These are phyloP conservation scores for Rheum nobile DNA, from an alignment of 148 eudicot genomes.

Conservation along the genomic window DNA sequence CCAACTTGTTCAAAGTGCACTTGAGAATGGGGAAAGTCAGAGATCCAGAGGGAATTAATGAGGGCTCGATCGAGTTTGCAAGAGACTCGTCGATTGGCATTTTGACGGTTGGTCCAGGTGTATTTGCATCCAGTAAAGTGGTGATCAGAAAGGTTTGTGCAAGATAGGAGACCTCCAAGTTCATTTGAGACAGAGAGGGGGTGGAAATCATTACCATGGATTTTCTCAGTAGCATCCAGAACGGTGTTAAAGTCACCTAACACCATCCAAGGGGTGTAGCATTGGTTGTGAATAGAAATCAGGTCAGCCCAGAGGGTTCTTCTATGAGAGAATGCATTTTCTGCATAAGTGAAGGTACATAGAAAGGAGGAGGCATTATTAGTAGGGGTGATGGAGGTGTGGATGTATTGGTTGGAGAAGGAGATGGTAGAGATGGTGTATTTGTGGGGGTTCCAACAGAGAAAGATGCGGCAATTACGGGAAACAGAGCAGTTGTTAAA, in stretches of 20 bases:
- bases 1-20: not conserved
- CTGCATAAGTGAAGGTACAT: not conserved
- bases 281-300: not conserved
- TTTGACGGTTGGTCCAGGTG: not conserved
- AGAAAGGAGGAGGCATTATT: not conserved
- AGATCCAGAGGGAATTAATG: not conserved
- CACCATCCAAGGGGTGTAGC: not conserved
- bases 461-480: not conserved
- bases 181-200: not conserved
- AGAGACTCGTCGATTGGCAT: not conserved
- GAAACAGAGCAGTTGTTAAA: no score
- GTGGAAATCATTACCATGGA: not conserved
- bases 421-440: not conserved
- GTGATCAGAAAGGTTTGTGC: not conserved
- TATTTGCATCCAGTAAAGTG: not conserved
- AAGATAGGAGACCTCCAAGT: not conserved
- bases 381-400: not conserved
- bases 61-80: not conserved
- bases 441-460: not conserved
- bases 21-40: not conserved
- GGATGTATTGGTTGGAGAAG: not conserved
- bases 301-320: not conserved
- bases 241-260: not conserved
- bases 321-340: not conserved
- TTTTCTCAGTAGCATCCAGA: not conserved